Percentiles rank a stretch among this genome's conserved stretches.
Conservation (phyloP, 768 basidiomycete species). For the Kwoniella sp. region DNA sequence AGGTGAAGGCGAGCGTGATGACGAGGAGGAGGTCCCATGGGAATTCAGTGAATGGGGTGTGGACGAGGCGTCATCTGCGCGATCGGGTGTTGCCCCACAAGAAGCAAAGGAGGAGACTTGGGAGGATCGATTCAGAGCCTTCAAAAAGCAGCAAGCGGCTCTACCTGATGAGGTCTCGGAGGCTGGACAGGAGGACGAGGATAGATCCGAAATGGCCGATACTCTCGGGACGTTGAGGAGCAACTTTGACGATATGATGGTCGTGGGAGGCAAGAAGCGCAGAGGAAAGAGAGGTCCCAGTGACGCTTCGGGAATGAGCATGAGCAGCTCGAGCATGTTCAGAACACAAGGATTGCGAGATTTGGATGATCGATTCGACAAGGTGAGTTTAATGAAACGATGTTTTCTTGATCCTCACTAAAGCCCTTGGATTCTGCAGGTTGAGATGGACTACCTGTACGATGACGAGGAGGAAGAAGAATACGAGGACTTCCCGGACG, state of each 20-base stretch:
- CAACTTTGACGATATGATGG: slow-evolving; percentile 57
- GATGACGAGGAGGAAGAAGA: slow-evolving; percentile 56
- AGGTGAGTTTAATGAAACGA: slow-evolving; percentile 56
- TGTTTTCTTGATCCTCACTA: no score
- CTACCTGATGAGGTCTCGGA: slow-evolving; percentile 36
- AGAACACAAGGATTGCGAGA: slow-evolving; percentile 82
- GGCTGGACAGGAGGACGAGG: slow-evolving; percentile 54
- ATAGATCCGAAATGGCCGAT: slow-evolving; percentile 57
- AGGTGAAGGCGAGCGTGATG: slow-evolving; percentile 38
- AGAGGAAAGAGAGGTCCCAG: slow-evolving; percentile 65
- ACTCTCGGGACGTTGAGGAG: slow-evolving; percentile 69
- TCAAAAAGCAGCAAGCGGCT: slow-evolving; percentile 56
- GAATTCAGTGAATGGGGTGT: slow-evolving; percentile 46
- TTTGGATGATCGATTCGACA: slow-evolving; percentile 89
- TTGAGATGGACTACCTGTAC: slow-evolving; percentile 58
- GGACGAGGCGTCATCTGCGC: slow-evolving; percentile 12
- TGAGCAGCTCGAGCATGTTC: slow-evolving; percentile 95
- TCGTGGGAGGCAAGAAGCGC: slow-evolving; percentile 67
- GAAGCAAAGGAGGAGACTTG: slow-evolving; percentile 55
- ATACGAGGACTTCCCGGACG: slow-evolving; percentile 49
- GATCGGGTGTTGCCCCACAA: slow-evolving; percentile 22
- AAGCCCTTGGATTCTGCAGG: slow-evolving; percentile 9
- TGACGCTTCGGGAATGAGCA: slow-evolving; percentile 88
- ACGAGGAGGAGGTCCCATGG: slow-evolving; percentile 26
- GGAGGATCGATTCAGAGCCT: slow-evolving; percentile 75